phyloP scores from a whole-genome alignment of 805 yeast genomes.

The Brettanomyces custersianus region DNA sequence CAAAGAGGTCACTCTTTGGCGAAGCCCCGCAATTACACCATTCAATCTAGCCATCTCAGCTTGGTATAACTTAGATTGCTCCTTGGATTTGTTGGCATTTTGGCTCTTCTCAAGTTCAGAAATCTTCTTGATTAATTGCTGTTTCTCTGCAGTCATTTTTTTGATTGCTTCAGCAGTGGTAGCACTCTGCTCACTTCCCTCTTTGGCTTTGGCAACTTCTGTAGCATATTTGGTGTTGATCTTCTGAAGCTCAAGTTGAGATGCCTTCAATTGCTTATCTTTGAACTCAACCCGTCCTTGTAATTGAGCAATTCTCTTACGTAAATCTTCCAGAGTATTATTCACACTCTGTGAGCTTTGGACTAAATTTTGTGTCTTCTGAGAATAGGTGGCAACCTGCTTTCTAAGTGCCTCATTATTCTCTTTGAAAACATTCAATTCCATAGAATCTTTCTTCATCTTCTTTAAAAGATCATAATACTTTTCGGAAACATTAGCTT shows the following conservation, averaged over 20 bases:
- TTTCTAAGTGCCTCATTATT: slow-evolving; percentile 18
- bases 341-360: slow-evolving; percentile 5
- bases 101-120: slow-evolving; percentile 13
- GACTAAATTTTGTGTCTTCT: slow-evolving; percentile 12
- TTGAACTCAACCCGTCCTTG: slow-evolving; percentile 32
- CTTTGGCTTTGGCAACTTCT: slow-evolving; percentile 7
- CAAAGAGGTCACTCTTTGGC: slow-evolving; percentile 11
- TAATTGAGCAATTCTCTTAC: slow-evolving; percentile 10
- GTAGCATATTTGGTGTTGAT: slow-evolving; percentile 41
- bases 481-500: slow-evolving; percentile 14
- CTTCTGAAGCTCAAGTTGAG: slow-evolving; percentile 46
- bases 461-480: slow-evolving; percentile 14
- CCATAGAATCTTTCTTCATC: slow-evolving; percentile 20
- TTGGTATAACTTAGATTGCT: slow-evolving; percentile 6
- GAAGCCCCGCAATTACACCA: slow-evolving; percentile 5
- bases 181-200: too few species aligned
- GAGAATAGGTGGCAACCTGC: slow-evolving; percentile 11
- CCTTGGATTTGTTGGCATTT: slow-evolving; percentile 4
- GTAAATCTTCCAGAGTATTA: slow-evolving; percentile 9
- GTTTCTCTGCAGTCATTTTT: slow-evolving; percentile 19
- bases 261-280: slow-evolving; percentile 36
- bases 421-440: slow-evolving; percentile 22
- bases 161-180: slow-evolving; percentile 23
- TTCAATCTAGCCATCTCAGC: slow-evolving; percentile 13
- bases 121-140: slow-evolving; percentile 7